These are phyloP conservation scores for Ogataea paradorogensis DNA, from an alignment of 805 yeast species.

Conservation along the genomic window DNA sequence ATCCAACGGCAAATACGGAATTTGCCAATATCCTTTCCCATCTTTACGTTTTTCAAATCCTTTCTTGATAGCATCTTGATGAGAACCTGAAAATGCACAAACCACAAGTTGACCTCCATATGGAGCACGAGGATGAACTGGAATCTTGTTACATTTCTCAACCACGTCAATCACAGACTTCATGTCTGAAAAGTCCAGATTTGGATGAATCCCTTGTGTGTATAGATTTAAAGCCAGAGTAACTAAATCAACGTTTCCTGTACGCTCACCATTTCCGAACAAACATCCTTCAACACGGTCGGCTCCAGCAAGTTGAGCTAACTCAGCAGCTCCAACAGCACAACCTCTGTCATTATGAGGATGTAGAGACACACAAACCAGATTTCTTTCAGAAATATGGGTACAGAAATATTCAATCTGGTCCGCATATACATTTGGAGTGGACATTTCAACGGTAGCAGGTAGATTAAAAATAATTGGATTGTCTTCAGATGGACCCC, in stretches of 20 bases:
- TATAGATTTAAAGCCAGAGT: conserved; percentile 75
- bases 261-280: conserved; percentile 82
- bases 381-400: conserved; percentile 67
- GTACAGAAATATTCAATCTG: conserved; percentile 72
- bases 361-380: conserved; percentile 68
- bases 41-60: conserved; percentile 36
- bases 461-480: conserved; percentile 79
- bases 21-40: conserved; percentile 51
- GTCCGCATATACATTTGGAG: conserved; percentile 77
- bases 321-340: conserved; percentile 79
- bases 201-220: conserved; percentile 73
- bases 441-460: conserved; percentile 75
- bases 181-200: conserved; percentile 67
- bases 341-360: conserved; percentile 84
- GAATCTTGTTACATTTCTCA: conserved; percentile 76
- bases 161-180: conserved; percentile 63
- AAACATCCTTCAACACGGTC: conserved; percentile 83
- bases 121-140: conserved; percentile 73
- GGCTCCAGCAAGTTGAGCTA: conserved; percentile 76
- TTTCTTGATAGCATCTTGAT: conserved; percentile 38
- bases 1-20: conserved; percentile 82
- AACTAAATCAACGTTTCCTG: conserved; percentile 77
- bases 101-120: conserved; percentile 78
- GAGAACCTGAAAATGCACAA: conserved; percentile 68
- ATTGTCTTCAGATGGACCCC: conserved; percentile 71